Conservation (phyloP, 768 basidiomycete species). For the Phylloporus sp. region DNA sequence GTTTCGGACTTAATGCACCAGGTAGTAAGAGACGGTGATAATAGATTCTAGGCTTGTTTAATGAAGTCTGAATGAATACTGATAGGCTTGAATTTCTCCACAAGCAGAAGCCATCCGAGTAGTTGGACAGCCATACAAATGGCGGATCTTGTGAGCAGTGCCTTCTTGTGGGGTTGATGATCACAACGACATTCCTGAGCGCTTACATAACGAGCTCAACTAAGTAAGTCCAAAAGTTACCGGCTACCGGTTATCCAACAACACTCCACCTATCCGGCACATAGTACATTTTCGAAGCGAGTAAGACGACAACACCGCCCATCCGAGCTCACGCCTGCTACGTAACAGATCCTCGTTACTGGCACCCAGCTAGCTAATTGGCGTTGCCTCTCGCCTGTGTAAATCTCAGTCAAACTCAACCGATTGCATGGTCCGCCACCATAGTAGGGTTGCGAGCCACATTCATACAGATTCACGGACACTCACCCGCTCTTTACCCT, state of each 20-base stretch:
- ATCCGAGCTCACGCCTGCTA: not conserved
- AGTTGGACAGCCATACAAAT: not conserved
- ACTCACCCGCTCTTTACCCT: slow-evolving; percentile 9
- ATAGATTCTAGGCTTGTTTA: not conserved
- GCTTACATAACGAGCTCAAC: not conserved
- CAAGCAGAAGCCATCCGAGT: not conserved
- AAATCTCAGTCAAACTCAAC: not conserved
- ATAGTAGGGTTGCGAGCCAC: not conserved
- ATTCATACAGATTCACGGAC: not conserved
- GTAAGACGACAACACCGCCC: not conserved
- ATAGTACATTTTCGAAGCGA: not conserved
- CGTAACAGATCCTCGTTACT: not conserved
- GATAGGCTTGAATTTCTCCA: not conserved
- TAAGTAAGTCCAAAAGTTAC: not conserved
- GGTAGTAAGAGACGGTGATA: not conserved
- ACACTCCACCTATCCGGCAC: not conserved
- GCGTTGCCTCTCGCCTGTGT: slow-evolving; percentile 2
- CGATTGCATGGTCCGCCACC: not conserved
- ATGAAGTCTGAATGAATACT: not conserved
- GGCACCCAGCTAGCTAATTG: not conserved
- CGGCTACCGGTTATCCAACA: not conserved
- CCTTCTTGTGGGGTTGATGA: not conserved
- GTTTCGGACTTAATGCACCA: not conserved
- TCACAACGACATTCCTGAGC: not conserved
- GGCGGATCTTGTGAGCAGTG: not conserved